Conservation (phyloP, 805 yeast genomes). For the Yamadazyma takamatsuzukensis region DNA sequence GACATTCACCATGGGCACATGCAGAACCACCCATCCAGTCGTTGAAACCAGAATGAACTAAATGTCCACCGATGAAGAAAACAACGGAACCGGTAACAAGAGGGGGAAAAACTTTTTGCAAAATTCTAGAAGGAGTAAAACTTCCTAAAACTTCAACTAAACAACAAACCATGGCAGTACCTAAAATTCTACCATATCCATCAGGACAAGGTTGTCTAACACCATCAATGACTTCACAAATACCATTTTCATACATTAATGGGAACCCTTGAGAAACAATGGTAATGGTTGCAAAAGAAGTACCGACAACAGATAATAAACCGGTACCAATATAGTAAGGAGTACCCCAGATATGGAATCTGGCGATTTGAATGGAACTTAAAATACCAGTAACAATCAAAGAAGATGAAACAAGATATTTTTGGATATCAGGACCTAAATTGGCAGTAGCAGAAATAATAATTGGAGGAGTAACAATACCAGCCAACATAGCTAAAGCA, state of each 20-base stretch:
- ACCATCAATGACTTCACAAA: constrained; percentile 61
- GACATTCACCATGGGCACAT: constrained; percentile 28
- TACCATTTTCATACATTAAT: constrained; percentile 58
- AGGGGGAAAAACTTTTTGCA: constrained; percentile 78
- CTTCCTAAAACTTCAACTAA: constrained; percentile 67
- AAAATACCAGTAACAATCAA: constrained; percentile 44
- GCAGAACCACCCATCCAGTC: constrained; percentile 88
- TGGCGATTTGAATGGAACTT: constrained; percentile 58
- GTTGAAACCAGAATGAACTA: constrained; percentile 67
- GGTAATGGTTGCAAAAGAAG: constrained; percentile 81
- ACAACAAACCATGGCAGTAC: constrained; percentile 72
- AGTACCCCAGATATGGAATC: constrained; percentile 70
- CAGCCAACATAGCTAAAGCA: constrained; percentile 87
- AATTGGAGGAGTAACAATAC: constrained; percentile 79
- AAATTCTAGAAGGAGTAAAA: constrained; percentile 66
- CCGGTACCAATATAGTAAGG: constrained; percentile 83
- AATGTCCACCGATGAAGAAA: constrained; percentile 67
- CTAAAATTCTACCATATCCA: constrained; percentile 81
- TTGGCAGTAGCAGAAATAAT: constrained; percentile 63
- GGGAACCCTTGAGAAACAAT: constrained; percentile 76
- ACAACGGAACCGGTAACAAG: constrained; percentile 92
- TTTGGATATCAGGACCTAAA: constrained; percentile 37
- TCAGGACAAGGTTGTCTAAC: constrained; percentile 72
- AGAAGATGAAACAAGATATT: constrained; percentile 34
- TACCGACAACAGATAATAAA: constrained; percentile 81